Evolutionary conservation across 176 grass and related monocot genomes (phyloP).

Genomic region (Oropetium thomaeum): DNA sequence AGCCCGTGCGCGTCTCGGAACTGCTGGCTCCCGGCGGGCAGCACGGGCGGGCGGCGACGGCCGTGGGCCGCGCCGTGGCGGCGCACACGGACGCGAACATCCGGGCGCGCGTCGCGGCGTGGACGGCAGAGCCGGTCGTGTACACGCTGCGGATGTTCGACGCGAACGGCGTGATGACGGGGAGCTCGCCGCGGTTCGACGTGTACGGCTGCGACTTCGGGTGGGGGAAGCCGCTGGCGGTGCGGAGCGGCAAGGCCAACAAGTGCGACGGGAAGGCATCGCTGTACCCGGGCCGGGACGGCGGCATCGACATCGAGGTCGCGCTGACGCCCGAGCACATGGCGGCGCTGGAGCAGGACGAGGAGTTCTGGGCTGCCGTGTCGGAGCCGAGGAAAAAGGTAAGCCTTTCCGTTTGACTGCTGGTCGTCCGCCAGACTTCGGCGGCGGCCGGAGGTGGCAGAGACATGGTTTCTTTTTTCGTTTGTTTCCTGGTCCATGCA

Average conservation of each 20-base stretch:
- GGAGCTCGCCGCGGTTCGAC: slow-evolving; percentile 57
- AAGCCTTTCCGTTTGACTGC: too few relatives aligned
- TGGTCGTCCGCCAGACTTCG: too few relatives aligned
- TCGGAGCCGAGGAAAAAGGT: background rate
- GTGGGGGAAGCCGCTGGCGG: slow-evolving; percentile 51
- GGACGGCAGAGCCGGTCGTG: slow-evolving; percentile 13
- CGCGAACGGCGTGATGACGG: slow-evolving; percentile 1
- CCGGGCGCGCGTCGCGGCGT: slow-evolving; percentile 8
- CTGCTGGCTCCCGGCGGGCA: slow-evolving; percentile 26
- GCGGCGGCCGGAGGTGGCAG: too few relatives aligned
- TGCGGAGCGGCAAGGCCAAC: slow-evolving; percentile 44
- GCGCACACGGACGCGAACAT: slow-evolving; percentile 37
- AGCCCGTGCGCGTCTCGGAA: slow-evolving; percentile 14
- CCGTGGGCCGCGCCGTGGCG: slow-evolving; percentile 14
- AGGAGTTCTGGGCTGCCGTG: slow-evolving; percentile 41
- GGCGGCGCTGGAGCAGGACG: slow-evolving; percentile 42
- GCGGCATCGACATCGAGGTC: slow-evolving; percentile 49
- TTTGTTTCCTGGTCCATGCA: too few relatives aligned
- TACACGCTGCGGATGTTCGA: background rate
- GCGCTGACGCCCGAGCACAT: slow-evolving; percentile 36
- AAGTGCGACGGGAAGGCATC: slow-evolving; percentile 49
- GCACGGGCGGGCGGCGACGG: slow-evolving; percentile 38
- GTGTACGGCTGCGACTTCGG: slow-evolving; percentile 68
- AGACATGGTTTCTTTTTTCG: too few relatives aligned
- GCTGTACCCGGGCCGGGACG: slow-evolving; percentile 42